phyloP scores from a whole-genome alignment of 192 early-diverging fungal species.

The Coemansia sp. region DNA sequence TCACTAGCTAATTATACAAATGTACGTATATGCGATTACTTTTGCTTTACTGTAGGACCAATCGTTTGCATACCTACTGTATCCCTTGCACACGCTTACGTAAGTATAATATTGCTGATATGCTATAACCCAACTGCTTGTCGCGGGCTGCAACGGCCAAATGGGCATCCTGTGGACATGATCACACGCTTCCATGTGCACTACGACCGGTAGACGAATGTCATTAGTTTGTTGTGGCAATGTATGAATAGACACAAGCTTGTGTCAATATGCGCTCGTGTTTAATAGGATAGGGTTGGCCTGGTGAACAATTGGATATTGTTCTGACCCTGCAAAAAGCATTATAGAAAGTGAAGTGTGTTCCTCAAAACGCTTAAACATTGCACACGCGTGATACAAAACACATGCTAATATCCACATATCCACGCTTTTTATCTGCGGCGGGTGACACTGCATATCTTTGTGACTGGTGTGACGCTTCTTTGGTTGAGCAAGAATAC shows the following conservation, averaged over 20 bases:
- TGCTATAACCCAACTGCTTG: neutral
- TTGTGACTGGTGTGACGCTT: neutral
- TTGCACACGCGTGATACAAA: neutral
- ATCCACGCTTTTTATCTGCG: neutral
- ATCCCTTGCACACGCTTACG: slow-evolving; percentile 38
- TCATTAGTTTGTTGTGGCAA: too few relatives aligned
- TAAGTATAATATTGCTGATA: slow-evolving; percentile 18
- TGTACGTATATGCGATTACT: neutral
- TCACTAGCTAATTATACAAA: neutral
- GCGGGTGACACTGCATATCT: neutral
- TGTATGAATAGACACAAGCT: too few relatives aligned
- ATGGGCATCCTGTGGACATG: neutral
- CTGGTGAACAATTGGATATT: neutral
- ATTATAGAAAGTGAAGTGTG: neutral
- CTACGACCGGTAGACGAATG: too few relatives aligned
- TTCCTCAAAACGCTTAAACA: neutral
- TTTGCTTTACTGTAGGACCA: slow-evolving; percentile 23
- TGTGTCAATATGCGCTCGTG: neutral
- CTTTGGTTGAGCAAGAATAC: neutral
- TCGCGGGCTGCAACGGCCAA: neutral
- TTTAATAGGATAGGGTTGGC: neutral
- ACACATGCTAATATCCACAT: neutral
- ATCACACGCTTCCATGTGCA: neutral
- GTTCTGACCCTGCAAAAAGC: neutral
- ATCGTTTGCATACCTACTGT: slow-evolving; percentile 47